Conservation (phyloP, 805 yeast genomes). For the Pichia eremophila region DNA sequence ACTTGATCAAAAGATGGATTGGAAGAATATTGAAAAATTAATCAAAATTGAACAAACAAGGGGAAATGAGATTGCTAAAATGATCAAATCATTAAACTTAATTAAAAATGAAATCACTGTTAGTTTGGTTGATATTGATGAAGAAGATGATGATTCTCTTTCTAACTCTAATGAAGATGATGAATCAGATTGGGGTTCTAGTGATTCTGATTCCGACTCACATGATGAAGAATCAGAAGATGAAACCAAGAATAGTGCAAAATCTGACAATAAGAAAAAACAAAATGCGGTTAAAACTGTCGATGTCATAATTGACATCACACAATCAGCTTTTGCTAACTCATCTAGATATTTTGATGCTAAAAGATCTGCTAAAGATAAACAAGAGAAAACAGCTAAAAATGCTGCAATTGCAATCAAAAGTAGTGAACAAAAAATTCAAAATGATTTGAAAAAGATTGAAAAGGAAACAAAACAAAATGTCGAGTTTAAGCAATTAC, state of each 20-base stretch:
- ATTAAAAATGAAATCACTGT: slow-evolving; percentile 58
- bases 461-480: slow-evolving; percentile 47
- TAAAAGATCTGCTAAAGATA: slow-evolving; percentile 64
- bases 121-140: slow-evolving; percentile 37
- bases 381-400: slow-evolving; percentile 72
- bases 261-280: slow-evolving; percentile 1
- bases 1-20: slow-evolving; percentile 81
- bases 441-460: slow-evolving; percentile 57
- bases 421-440: slow-evolving; percentile 72
- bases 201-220: background rate
- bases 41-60: slow-evolving; percentile 60
- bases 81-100: slow-evolving; percentile 64
- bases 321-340: slow-evolving; percentile 77
- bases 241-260: background rate
- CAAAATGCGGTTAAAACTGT: slow-evolving; percentile 22
- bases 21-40: slow-evolving; percentile 78
- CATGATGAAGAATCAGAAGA: background rate
- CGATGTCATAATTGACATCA: slow-evolving; percentile 56
- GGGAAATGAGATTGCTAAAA: slow-evolving; percentile 53
- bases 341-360: slow-evolving; percentile 73
- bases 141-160: slow-evolving; percentile 29
- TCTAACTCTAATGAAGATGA: slow-evolving; percentile 11
- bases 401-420: slow-evolving; percentile 70
- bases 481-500: slow-evolving; percentile 41
- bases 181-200: background rate